Percentiles rank a stretch among this genome's conserved stretches.
Conservation (phyloP, 2,329 filamentous ascomycete genomes). For the Ramichloridium luteum region DNA sequence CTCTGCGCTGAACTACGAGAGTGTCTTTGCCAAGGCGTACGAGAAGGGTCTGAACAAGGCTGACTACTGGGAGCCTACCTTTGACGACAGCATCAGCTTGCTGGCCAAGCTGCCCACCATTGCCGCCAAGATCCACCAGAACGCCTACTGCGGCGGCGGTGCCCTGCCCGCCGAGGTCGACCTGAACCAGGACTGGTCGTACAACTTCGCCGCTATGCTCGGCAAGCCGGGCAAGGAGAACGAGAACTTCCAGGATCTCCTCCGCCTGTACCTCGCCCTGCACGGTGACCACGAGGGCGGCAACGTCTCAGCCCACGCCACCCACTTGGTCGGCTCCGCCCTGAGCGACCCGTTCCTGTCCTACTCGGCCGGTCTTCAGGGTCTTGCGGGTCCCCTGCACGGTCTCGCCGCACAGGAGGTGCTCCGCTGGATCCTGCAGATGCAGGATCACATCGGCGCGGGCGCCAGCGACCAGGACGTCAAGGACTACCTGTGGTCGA, state of each 20-base stretch:
- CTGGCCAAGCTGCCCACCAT: constrained; percentile 94
- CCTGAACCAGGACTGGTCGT: constrained; percentile 83
- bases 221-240: constrained; percentile 81
- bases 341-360: constrained; percentile 91
- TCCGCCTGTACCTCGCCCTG: constrained; percentile 86
- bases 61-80: constrained; percentile 97
- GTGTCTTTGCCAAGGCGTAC: constrained; percentile 86
- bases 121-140: constrained; percentile 95
- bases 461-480: constrained; percentile 72
- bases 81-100: constrained; percentile 86
- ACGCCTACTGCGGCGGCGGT: constrained; percentile 63
- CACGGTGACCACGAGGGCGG: constrained; percentile 98
- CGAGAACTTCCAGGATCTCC: constrained; percentile 87
- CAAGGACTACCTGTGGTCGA: constrained; percentile 80
- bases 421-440: constrained; percentile 89
- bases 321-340: constrained; percentile 87
- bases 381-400: constrained; percentile 85
- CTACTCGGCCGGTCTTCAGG: constrained; percentile 90
- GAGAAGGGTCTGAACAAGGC: constrained; percentile 84
- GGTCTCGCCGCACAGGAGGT: constrained; percentile 94
- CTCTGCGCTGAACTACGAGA: constrained; percentile 89
- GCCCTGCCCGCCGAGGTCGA: constrained; percentile 67
- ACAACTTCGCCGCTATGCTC: constrained; percentile 96
- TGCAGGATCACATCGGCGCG: constrained; percentile 76
- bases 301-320: constrained; percentile 91